These are phyloP conservation scores for Cenchrus purpureus DNA, from an alignment of 176 grass and related monocot species.

Conservation along the genomic window DNA sequence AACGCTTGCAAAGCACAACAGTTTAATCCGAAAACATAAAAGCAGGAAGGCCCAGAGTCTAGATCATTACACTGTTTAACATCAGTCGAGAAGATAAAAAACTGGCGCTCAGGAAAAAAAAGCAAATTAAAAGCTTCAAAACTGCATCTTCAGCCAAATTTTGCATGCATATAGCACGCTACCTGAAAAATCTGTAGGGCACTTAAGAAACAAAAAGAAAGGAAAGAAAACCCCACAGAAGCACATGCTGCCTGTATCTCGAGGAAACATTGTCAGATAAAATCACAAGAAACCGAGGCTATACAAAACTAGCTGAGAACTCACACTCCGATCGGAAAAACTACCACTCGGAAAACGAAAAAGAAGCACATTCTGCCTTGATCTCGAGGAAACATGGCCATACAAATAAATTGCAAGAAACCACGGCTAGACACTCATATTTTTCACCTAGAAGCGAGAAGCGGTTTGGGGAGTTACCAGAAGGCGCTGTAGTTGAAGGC, in stretches of 20 bases:
- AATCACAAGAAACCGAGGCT: too few species aligned
- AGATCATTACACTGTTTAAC: neutral
- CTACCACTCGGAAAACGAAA: neutral
- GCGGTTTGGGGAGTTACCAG: conserved; percentile 39
- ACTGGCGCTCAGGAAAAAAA: neutral
- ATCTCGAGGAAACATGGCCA: neutral
- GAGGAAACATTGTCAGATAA: too few species aligned
- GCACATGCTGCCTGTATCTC: too few species aligned
- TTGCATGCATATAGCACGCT: neutral
- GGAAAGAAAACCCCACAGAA: too few species aligned
- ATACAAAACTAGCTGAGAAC: neutral
- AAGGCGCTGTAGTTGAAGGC: conserved; percentile 59
- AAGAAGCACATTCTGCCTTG: neutral
- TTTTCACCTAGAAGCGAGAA: neutral
- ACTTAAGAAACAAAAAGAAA: neutral
- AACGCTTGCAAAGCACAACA: neutral
- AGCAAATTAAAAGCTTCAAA: neutral
- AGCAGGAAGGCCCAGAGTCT: neutral
- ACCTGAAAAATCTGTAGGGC: neutral
- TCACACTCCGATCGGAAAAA: too few species aligned
- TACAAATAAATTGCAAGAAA: neutral
- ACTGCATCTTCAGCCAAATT: neutral
- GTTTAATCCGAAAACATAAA: neutral
- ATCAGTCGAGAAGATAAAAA: neutral
- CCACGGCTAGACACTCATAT: neutral